These are phyloP conservation scores for Acacia pycnantha DNA, from an alignment of 331 rosid species.

Conservation along the genomic window DNA sequence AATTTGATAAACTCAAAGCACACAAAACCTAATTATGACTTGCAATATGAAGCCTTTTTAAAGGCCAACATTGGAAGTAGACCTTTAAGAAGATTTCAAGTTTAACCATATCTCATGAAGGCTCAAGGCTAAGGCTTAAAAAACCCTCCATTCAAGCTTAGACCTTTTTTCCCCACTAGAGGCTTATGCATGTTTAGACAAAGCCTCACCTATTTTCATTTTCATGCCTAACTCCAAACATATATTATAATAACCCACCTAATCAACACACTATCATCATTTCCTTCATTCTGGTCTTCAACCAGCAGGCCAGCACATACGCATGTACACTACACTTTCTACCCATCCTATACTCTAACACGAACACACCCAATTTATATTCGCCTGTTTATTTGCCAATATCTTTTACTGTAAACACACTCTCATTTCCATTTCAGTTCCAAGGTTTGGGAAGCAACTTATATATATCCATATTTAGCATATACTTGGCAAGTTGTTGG, in stretches of 20 bases:
- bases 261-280: background rate
- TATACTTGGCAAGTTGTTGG: conserved; percentile 48
- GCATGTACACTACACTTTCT: background rate
- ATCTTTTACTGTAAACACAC: background rate
- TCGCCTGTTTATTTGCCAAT: background rate
- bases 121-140: accelerated
- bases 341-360: conserved; percentile 12
- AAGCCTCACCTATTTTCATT: no score
- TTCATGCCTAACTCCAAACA: background rate
- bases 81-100: no score
- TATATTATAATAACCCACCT: background rate
- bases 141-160: no score
- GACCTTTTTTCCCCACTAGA: no score
- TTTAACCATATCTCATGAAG: no score
- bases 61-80: no score
- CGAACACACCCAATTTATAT: background rate
- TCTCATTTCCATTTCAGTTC: background rate
- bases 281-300: background rate
- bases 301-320: background rate
- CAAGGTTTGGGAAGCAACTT: background rate
- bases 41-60: no score
- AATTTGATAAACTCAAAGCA: no score
- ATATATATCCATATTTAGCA: conserved; percentile 12
- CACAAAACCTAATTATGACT: no score
- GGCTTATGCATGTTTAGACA: no score